phyloP scores from a whole-genome alignment of 108 stramenopile genomes.

The Nannochloropsis salina region DNA sequence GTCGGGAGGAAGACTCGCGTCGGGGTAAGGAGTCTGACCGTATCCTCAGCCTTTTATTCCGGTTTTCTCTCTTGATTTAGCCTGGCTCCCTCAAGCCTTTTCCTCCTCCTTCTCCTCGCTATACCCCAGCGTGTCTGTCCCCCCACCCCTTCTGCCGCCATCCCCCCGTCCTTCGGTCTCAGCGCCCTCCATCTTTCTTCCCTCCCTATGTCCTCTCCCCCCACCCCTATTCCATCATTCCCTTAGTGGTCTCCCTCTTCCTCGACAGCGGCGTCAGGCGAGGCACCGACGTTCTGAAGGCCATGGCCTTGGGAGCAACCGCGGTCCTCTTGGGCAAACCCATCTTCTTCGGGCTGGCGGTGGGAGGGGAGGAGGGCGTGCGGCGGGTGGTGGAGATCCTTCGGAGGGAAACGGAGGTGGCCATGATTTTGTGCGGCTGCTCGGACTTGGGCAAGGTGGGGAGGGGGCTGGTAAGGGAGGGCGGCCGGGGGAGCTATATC shows the following conservation, averaged over 20 bases:
- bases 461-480: not conserved
- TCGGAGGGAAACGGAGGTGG: slow-evolving; percentile 40
- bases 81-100: no score
- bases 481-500: not conserved
- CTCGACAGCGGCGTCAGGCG: slow-evolving; percentile 49
- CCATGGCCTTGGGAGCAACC: slow-evolving; percentile 47
- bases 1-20: no score
- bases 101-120: no score
- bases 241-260: not conserved
- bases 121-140: no score
- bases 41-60: no score
- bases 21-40: no score
- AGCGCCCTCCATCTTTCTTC: no score
- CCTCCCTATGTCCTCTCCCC: not conserved
- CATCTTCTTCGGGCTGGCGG: slow-evolving; percentile 45
- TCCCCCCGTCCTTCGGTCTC: no score
- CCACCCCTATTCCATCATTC: not conserved
- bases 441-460: not conserved
- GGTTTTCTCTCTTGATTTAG: no score
- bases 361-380: slow-evolving; percentile 44
- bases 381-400: slow-evolving; percentile 30
- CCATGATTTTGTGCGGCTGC: slow-evolving; percentile 46
- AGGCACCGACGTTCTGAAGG: slow-evolving; percentile 51
- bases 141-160: not conserved
- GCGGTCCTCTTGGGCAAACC: slow-evolving; percentile 50